Conservation (phyloP, 371 early-diverging fungal species). For the Haplosporangium sp. region DNA sequence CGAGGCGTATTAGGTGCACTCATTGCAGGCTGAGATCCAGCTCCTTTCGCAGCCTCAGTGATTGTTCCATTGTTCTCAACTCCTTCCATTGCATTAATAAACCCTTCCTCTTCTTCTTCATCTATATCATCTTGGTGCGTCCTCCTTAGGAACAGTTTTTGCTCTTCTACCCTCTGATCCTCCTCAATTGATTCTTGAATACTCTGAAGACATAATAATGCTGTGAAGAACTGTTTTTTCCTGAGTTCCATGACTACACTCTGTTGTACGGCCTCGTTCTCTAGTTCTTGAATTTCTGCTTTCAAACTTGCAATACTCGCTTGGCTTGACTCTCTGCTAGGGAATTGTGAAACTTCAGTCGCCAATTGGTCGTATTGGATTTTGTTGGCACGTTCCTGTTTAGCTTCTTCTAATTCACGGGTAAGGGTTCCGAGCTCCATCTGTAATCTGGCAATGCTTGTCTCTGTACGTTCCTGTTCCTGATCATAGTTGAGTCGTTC, state of each 20-base stretch:
- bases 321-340: slow-evolving; percentile 34
- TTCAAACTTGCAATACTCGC: slow-evolving; percentile 22
- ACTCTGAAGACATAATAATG: slow-evolving; percentile 24
- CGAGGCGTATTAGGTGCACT: slow-evolving; percentile 1
- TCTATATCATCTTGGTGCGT: slow-evolving; percentile 32
- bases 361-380: slow-evolving; percentile 45
- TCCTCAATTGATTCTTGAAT: slow-evolving; percentile 53
- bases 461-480: slow-evolving; percentile 35
- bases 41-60: slow-evolving; percentile 7
- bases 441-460: slow-evolving; percentile 26
- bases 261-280: slow-evolving; percentile 28
- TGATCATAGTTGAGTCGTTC: slow-evolving; percentile 38
- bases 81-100: slow-evolving; percentile 20
- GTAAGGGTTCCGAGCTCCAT: slow-evolving; percentile 39
- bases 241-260: slow-evolving; percentile 30
- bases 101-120: slow-evolving; percentile 34
- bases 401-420: slow-evolving; percentile 29
- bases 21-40: slow-evolving; percentile 11
- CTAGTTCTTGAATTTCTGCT: slow-evolving; percentile 42
- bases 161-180: slow-evolving; percentile 42
- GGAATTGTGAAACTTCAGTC: slow-evolving; percentile 27
- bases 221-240: slow-evolving; percentile 46
- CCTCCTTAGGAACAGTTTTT: slow-evolving; percentile 25
- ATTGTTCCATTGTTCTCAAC: background rate
- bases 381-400: slow-evolving; percentile 46